Conservation (phyloP, 2,329 filamentous ascomycete genomes). For the Claviceps paspali region DNA sequence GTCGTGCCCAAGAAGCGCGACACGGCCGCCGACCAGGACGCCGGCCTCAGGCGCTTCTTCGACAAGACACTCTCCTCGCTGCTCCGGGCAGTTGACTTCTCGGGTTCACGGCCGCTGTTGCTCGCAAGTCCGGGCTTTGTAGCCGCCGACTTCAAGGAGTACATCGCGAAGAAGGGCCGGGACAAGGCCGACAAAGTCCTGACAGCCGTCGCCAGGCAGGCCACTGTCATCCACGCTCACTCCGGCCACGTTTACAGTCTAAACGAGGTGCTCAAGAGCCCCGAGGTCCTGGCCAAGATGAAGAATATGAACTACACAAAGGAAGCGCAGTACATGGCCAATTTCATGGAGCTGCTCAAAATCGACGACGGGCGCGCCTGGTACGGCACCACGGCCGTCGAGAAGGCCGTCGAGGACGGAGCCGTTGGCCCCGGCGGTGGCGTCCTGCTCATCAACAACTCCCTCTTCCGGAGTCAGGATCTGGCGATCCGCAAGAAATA, state of each 20-base stretch:
- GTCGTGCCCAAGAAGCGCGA: conserved; percentile 53
- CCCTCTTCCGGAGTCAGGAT: conserved; percentile 71
- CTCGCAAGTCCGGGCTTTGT: conserved; percentile 84
- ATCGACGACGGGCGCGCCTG: conserved; percentile 78
- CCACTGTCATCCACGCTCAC: conserved; percentile 66
- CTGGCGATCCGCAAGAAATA: conserved; percentile 63
- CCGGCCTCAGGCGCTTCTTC: conserved; percentile 61
- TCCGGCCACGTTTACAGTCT: conserved; percentile 78
- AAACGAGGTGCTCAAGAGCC: conserved; percentile 71
- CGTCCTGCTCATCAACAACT: conserved; percentile 72
- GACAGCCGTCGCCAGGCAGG: conserved; percentile 41
- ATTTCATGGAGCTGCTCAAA: conserved; percentile 62
- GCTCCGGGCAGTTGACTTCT: conserved; percentile 62
- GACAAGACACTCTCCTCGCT: conserved; percentile 62
- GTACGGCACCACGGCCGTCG: conserved; percentile 75
- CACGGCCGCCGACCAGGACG: conserved; percentile 48
- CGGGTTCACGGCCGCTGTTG: conserved; percentile 54
- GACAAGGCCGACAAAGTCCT: conserved; percentile 54
- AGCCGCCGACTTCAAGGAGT: conserved; percentile 64
- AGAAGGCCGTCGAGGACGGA: conserved; percentile 69
- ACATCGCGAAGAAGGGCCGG: conserved; percentile 46
- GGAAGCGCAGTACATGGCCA: conserved; percentile 73
- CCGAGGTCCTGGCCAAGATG: conserved; percentile 61
- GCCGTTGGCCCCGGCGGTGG: conserved; percentile 80
- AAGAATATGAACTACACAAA: conserved; percentile 77